Evolutionary conservation across 2,329 filamentous ascomycete genomes (phyloP).

Genomic region (Colletotrichum caudatum): DNA sequence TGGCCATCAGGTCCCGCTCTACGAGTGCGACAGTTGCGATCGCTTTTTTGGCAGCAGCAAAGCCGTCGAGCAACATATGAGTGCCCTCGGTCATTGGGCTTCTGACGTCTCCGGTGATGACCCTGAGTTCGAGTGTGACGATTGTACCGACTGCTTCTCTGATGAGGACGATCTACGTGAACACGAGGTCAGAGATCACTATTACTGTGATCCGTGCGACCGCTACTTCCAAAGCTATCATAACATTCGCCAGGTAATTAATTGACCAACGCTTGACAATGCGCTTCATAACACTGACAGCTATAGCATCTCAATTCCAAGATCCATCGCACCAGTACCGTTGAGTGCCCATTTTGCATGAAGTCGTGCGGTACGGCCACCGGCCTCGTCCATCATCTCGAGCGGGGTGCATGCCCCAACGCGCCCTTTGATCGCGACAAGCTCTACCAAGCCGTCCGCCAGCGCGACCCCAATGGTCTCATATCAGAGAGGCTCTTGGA

Average conservation of each 20-base stretch:
- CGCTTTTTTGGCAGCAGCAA: slow-evolving; percentile 43
- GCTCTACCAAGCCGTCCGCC: slow-evolving; percentile 60
- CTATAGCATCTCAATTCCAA: slow-evolving; percentile 67
- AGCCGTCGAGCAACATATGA: slow-evolving; percentile 48
- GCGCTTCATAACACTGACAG: not conserved
- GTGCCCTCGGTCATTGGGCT: slow-evolving; percentile 44
- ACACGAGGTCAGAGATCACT: slow-evolving; percentile 20
- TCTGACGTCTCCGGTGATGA: not conserved
- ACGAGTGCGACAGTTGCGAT: slow-evolving; percentile 47
- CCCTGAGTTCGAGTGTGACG: slow-evolving; percentile 48
- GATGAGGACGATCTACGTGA: slow-evolving; percentile 41
- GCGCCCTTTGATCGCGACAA: slow-evolving; percentile 62
- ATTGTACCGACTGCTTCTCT: slow-evolving; percentile 46
- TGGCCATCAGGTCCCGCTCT: not conserved
- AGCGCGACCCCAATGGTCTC: slow-evolving; percentile 59
- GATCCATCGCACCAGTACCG: slow-evolving; percentile 57
- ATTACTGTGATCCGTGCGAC: slow-evolving; percentile 23
- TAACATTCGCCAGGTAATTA: slow-evolving; percentile 7
- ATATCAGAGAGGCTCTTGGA: slow-evolving; percentile 66
- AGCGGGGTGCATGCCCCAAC: slow-evolving; percentile 63
- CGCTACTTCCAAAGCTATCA: slow-evolving; percentile 12
- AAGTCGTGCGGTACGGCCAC: slow-evolving; percentile 60
- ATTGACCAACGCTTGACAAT: accelerated
- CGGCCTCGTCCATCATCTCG: slow-evolving; percentile 68
- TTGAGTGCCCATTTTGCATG: slow-evolving; percentile 69